These are phyloP conservation scores for Neurospora terricola DNA, from an alignment of 495 filamentous ascomycete genomes.

Conservation along the genomic window DNA sequence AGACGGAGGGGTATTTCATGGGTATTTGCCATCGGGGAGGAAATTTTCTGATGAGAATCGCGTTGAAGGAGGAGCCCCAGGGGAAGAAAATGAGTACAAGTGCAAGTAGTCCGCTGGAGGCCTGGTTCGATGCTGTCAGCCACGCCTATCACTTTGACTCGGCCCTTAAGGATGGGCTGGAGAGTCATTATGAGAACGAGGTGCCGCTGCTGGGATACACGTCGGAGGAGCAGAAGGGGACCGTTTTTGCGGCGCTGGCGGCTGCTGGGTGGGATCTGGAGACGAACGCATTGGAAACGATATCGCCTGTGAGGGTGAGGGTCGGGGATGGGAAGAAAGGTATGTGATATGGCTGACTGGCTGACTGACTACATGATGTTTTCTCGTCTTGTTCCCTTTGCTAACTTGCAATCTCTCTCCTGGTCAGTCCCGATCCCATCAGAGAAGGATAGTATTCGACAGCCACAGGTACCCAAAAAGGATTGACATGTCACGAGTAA, in stretches of 20 bases:
- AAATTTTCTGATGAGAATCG: slow-evolving; percentile 42
- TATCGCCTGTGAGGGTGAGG: slow-evolving; percentile 20
- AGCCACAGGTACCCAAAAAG: background rate
- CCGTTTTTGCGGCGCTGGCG: slow-evolving; percentile 20
- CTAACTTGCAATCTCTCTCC: background rate
- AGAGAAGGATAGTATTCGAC: background rate
- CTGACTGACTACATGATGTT: background rate
- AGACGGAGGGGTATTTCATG: slow-evolving; percentile 43
- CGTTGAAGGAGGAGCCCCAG: slow-evolving; percentile 46
- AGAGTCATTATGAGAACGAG: slow-evolving; percentile 25
- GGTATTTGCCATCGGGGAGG: slow-evolving; percentile 36
- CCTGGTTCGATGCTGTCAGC: slow-evolving; percentile 66
- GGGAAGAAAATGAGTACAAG: background rate
- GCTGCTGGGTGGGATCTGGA: slow-evolving; percentile 37
- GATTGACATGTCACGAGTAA: background rate
- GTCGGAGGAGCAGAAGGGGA: slow-evolving; percentile 22
- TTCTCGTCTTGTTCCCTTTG: background rate
- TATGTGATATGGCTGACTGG: slow-evolving; percentile 6
- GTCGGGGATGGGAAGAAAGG: slow-evolving; percentile 22
- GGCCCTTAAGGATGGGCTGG: slow-evolving; percentile 23
- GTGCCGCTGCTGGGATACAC: slow-evolving; percentile 25
- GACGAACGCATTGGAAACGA: slow-evolving; percentile 34
- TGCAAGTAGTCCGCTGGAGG: slow-evolving; percentile 48
- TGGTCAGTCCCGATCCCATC: background rate
- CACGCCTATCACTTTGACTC: slow-evolving; percentile 36